phyloP scores from a whole-genome alignment of 352 stramenopile genomes.

The Pythium aquatile region DNA sequence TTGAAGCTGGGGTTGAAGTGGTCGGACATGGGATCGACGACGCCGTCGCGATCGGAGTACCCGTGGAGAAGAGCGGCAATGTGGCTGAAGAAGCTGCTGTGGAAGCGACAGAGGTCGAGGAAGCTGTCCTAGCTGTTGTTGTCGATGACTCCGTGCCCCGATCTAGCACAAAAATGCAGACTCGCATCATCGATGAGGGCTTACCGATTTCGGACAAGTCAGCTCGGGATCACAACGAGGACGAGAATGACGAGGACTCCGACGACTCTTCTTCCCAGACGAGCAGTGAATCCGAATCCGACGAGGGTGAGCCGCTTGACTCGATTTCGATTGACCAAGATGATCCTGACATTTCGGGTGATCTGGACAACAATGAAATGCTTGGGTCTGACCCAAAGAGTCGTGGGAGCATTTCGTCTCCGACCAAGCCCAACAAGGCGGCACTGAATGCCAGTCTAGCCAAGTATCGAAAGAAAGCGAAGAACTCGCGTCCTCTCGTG shows the following conservation, averaged over 20 bases:
- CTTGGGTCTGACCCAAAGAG: slow-evolving; percentile 32
- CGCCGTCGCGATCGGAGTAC: slow-evolving; percentile 19
- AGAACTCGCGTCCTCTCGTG: slow-evolving; percentile 52
- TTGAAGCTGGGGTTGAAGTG: neutral
- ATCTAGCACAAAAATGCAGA: neutral
- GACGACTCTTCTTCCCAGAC: slow-evolving; percentile 18
- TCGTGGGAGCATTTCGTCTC: slow-evolving; percentile 14
- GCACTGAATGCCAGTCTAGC: slow-evolving; percentile 53
- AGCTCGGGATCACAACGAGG: neutral
- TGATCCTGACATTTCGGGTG: slow-evolving; percentile 25
- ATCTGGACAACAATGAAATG: slow-evolving; percentile 53
- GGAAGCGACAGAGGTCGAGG: neutral
- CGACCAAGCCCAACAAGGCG: slow-evolving; percentile 24
- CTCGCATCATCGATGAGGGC: slow-evolving; percentile 9
- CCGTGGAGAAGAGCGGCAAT: slow-evolving; percentile 7
- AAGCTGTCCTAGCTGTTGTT: slow-evolving; percentile 8
- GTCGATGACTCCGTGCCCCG: neutral
- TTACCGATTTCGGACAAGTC: slow-evolving; percentile 9
- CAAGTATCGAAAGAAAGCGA: slow-evolving; percentile 78
- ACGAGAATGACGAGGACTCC: slow-evolving; percentile 13
- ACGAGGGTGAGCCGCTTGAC: slow-evolving; percentile 23
- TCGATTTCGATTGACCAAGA: slow-evolving; percentile 23
- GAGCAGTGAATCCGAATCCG: slow-evolving; percentile 19
- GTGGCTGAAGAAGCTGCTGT: neutral
- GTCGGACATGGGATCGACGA: slow-evolving; percentile 12